phyloP scores from a whole-genome alignment of 1,284 basidiomycete species.

The Neotropicomus parvogracilis region DNA sequence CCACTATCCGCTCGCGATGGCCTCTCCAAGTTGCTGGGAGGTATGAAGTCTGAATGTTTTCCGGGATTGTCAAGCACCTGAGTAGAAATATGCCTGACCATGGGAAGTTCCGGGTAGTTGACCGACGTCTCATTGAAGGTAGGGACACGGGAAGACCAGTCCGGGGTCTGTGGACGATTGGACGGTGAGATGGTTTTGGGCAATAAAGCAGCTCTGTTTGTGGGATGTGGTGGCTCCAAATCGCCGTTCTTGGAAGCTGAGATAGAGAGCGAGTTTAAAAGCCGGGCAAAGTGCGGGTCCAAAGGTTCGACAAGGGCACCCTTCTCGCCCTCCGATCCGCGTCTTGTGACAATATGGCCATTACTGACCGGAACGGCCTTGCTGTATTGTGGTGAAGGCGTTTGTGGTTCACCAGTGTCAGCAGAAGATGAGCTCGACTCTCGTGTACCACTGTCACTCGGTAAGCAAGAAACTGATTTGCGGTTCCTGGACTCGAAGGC shows the following conservation, averaged over 20 bases:
- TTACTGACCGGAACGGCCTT: constrained; percentile 32
- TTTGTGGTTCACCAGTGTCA: constrained; percentile 58
- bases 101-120: constrained; percentile 8
- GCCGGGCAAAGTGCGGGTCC: constrained; percentile 68
- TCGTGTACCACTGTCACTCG: constrained; percentile 37
- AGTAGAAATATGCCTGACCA: constrained; percentile 3
- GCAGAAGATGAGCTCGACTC: constrained; percentile 65
- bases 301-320: constrained; percentile 31
- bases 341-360: constrained; percentile 18
- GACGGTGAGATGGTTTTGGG: constrained; percentile 11
- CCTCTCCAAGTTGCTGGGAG: constrained; percentile 16
- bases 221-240: constrained; percentile 6
- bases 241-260: constrained; percentile 45
- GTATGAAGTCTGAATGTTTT: constrained; percentile 12
- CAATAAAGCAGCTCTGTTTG: constrained; percentile 5
- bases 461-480: constrained; percentile 28
- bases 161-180: constrained; percentile 23
- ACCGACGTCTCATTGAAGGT: constrained; percentile 15
- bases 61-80: constrained; percentile 10
- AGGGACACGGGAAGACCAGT: constrained; percentile 35
- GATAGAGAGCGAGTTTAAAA: constrained; percentile 58
- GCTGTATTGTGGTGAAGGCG: constrained; percentile 57
- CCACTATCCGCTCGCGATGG: constrained; percentile 23
- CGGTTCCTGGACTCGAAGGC: constrained; percentile 30
- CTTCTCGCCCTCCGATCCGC: constrained; percentile 29